Evolutionary conservation across 2,329 filamentous ascomycete genomes (phyloP).

Genomic region (Fusarium fujikuroi): DNA sequence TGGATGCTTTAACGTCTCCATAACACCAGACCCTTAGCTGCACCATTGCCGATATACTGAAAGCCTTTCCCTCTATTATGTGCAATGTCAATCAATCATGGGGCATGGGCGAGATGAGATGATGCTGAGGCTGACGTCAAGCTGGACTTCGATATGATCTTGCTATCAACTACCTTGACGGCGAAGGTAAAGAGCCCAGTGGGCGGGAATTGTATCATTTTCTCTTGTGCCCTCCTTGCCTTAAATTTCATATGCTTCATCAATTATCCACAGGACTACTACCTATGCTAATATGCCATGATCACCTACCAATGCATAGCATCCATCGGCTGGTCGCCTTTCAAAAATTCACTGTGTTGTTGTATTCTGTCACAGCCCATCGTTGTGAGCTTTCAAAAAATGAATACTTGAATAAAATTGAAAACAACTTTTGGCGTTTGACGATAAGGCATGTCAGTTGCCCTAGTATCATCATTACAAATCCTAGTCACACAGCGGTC

Average conservation of each 20-base stretch:
- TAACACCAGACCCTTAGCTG: background rate
- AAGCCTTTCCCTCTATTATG: background rate
- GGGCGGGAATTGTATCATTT: too few relatives aligned
- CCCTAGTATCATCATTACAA: slow-evolving; percentile 6
- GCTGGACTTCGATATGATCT: background rate
- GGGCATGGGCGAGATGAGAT: background rate
- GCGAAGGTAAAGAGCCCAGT: background rate
- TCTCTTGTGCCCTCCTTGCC: background rate
- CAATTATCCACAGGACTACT: background rate
- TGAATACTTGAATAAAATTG: background rate
- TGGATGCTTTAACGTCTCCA: background rate
- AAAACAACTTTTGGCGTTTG: background rate
- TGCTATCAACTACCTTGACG: background rate
- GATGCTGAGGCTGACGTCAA: background rate
- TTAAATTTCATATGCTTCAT: background rate
- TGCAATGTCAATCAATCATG: background rate
- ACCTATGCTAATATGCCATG: background rate
- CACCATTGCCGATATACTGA: slow-evolving; percentile 15
- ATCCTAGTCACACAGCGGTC: background rate
- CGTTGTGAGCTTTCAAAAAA: background rate
- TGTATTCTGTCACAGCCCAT: background rate
- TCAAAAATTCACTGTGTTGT: background rate
- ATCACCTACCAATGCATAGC: background rate
- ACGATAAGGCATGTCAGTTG: slow-evolving; percentile 7
- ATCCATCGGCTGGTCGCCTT: background rate